Base-by-base conservation (phyloP, 192 early-diverging fungal genomes). In the Oehlia diaphana region DNA sequence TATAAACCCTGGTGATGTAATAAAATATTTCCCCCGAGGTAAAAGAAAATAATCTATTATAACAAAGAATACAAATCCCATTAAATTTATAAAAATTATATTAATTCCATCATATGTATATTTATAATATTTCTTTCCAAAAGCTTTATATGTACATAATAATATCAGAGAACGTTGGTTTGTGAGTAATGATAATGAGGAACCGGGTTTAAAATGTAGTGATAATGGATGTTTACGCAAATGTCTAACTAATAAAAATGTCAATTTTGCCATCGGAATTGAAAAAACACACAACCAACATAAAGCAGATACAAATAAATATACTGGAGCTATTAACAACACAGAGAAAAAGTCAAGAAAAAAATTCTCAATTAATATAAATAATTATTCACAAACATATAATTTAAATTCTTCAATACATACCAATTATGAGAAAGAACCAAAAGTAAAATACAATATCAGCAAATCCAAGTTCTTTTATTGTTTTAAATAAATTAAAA, bases 101-200 rank as follows among this genome's bases (percentile, higher is more conserved):
- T 98, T 99, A 87, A 97, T 93, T 42, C 98, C 98, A 62, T 96
- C 96, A 35, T 95, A 90, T 1, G 96, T 98, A 86, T 96, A 97
- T 87, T 97, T 97, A 90, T 96, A 96, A 87, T 98, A 99, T 83
- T 94, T 92, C 69, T 91, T 86, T 16, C 98, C 98, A 33, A 95
- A 86, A 3, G 96, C 96, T 62, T 94, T 88, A 76, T 95, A 94
- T 0, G 94, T 95, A 84, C 95, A 97, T 64, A 99, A 87, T 62
- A 99, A 86, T 64, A 97, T 92, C 14, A 90, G 82, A 2, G 89
- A 83, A 2, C 80, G 53, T 58, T 58, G 16, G 16, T 58, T 58
- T 6, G 53, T 61, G 3, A 80, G 79, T 0, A 76, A 72, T 23
- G 71, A 53, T 33, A 80, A 69, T 33, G 78, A 81, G 61, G 86